Evolutionary conservation across 75 land plant species (phyloP).

Genomic region (Chamaecyparis obtusa): DNA sequence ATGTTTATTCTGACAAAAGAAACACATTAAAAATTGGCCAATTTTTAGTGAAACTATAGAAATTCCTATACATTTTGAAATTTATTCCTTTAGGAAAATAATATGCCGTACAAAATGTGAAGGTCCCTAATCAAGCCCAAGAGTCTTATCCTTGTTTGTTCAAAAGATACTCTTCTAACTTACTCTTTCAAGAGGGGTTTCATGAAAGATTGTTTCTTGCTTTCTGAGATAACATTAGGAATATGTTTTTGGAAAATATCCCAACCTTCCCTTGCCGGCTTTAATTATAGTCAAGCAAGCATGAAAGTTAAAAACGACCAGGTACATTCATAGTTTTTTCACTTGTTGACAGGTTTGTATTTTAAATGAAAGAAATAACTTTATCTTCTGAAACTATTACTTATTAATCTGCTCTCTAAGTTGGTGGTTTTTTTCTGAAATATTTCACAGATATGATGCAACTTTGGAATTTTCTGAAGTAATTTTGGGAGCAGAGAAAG

Average conservation of each 20-base stretch:
- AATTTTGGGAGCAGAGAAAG: constrained; percentile 92
- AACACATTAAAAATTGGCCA: not conserved
- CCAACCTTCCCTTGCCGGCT: not conserved
- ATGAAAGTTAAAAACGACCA: not conserved
- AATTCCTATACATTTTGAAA: not conserved
- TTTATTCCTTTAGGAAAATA: not conserved
- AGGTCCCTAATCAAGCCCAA: not conserved
- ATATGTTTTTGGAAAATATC: not conserved
- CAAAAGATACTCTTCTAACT: not conserved
- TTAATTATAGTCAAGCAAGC: not conserved
- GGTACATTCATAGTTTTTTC: not conserved
- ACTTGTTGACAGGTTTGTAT: not conserved
- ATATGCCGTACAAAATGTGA: not conserved
- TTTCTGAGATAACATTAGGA: not conserved
- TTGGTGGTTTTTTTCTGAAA: not conserved
- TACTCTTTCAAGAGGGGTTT: not conserved
- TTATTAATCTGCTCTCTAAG: not conserved
- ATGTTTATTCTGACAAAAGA: not conserved
- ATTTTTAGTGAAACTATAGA: not conserved
- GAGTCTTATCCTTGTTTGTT: not conserved
- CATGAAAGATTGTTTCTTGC: not conserved
- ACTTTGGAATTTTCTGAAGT: constrained; percentile 79
- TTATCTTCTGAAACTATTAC: not conserved
- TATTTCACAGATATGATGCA: constrained; percentile 73
- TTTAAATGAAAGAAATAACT: not conserved